Base-by-base conservation (phyloP, 2,329 filamentous ascomycete species). In the Stenocarpella maydis region DNA sequence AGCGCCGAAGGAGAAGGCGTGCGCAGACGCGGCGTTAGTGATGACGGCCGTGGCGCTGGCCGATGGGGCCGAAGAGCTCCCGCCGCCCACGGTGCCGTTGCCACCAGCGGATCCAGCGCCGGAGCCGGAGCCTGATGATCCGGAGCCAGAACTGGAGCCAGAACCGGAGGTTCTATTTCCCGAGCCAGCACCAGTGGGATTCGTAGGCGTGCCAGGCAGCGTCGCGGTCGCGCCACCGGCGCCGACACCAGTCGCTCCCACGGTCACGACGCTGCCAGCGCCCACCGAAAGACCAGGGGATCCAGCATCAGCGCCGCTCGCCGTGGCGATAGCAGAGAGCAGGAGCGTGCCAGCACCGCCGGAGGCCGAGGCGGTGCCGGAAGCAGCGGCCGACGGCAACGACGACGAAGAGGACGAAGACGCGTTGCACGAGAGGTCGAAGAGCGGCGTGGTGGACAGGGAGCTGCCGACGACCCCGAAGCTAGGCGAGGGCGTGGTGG, bases 401-500 rank as follows among this genome's bases (percentile, higher is more conserved):
- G 67, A 65, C 9, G 71, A 71, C 24, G 53, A 68, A 7, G 72
- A 74, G 12, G 76, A 69, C n/a, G 75, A 72, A 67, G 77, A 78
- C 68, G 81, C 76, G 69, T 79, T 78, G 82, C 89, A 92, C 53
- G 86, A 86, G 64, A 92, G 86, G 76, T 92, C 87, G 77, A 85
- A 92, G 47, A 91, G 80, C 26, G 90, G 89, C 52, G 81, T 87
- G 70, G 80, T 82, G 74, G 79, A 81, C 65, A 88, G 81, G 72
- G 82, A 78, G 66, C 81, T 82, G 71, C 88, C 88, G 68, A 93
- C 82, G 73, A 95, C 82, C 65, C 92, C 92, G 75, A 95, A 95
- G 77, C 87, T 90, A 50, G 91, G 91, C 80, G 83, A 87, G 31
- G 90, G 89, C 2, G 86, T 86, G 58, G 80, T 82, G n/a, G 86